phyloP scores from a whole-genome alignment of 768 basidiomycete genomes.

The Dendrothele bispora region DNA sequence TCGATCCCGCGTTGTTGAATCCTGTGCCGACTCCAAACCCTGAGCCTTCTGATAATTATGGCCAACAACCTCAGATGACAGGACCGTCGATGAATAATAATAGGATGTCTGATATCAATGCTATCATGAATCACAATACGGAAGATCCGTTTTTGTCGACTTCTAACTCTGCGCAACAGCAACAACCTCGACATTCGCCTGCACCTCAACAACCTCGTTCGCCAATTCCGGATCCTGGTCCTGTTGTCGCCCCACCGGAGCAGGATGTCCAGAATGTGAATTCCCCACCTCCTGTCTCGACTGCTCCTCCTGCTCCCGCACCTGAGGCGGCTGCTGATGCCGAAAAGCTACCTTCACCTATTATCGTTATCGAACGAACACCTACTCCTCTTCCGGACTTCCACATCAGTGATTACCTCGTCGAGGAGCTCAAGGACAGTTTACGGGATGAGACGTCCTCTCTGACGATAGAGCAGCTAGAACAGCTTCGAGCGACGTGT shows the following conservation, averaged over 20 bases:
- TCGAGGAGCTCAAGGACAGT: constrained; percentile 48
- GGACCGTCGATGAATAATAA: constrained; percentile 12
- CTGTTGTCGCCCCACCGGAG: neutral
- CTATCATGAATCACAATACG: constrained; percentile 18
- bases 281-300: constrained; percentile 4
- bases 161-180: neutral
- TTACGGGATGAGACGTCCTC: constrained; percentile 54
- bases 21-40: constrained; percentile 38
- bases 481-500: constrained; percentile 87
- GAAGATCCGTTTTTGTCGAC: neutral
- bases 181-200: neutral
- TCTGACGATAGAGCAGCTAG: constrained; percentile 85
- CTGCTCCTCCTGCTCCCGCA: constrained; percentile 1
- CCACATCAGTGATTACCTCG: constrained; percentile 49
- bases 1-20: constrained; percentile 54
- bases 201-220: neutral
- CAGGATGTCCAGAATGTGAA: neutral
- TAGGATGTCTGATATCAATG: constrained; percentile 5
- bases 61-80: constrained; percentile 23
- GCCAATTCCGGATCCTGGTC: neutral
- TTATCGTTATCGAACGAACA: constrained; percentile 54
- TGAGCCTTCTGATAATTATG: too few relatives aligned
- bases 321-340: constrained; percentile 15
- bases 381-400: constrained; percentile 83
- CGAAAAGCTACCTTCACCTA: constrained; percentile 23